Conservation (phyloP, 345 rosid genomes). For the Kandelia obovata region DNA sequence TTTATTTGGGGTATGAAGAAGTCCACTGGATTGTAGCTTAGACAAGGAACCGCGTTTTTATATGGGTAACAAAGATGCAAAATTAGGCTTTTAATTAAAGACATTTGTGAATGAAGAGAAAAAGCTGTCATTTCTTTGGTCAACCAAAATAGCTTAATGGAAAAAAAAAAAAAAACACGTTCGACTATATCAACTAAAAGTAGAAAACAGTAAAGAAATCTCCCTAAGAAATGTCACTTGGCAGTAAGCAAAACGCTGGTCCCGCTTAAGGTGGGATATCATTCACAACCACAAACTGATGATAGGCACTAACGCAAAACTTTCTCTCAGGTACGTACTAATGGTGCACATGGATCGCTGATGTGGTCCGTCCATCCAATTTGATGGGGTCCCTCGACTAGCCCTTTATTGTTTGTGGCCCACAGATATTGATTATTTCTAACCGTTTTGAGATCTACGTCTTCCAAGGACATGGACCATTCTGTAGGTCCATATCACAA, state of each 20-base stretch:
- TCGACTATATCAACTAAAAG: no score
- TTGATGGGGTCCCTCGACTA: neutral
- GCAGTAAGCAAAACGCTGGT: constrained; percentile 13
- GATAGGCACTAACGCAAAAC: neutral
- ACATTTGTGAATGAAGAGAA: no score
- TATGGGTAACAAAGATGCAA: no score
- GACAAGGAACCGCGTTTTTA: no score
- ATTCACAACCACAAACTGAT: constrained; percentile 25
- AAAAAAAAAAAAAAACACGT: no score
- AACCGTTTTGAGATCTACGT: constrained; percentile 27
- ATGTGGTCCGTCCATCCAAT: constrained; percentile 31
- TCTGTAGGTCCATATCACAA: constrained; percentile 24
- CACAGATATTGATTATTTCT: constrained; percentile 25
- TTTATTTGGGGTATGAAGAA: no score
- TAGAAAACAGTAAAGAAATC: no score
- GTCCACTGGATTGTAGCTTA: no score
- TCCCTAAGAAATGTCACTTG: no score
- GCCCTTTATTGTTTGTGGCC: constrained; percentile 25
- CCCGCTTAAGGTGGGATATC: constrained; percentile 14
- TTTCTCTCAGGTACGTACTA: constrained; percentile 6
- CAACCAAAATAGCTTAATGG: no score
- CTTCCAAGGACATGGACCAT: constrained; percentile 14
- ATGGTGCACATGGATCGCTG: constrained; percentile 23
- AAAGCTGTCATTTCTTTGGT: no score
- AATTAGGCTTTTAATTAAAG: no score